These are phyloP conservation scores for Pleodorina starrii DNA, from an alignment of 139 green algal genomes.

Conservation along the genomic window DNA sequence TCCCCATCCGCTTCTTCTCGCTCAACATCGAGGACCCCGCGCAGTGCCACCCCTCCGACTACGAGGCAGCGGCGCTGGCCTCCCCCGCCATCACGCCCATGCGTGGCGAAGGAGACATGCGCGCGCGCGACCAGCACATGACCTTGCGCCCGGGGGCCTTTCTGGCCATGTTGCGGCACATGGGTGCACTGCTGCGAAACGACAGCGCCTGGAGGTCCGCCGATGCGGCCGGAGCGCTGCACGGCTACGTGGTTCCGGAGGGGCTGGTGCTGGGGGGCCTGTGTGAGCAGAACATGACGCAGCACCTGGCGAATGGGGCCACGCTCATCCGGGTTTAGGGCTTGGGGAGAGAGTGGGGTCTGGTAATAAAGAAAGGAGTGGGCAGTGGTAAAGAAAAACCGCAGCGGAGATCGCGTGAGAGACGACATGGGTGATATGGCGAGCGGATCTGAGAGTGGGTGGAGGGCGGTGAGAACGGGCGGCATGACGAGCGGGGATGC, in stretches of 20 bases:
- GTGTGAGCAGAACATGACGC: slow-evolving; percentile 3
- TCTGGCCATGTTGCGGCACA: slow-evolving; percentile 8
- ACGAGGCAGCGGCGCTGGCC: not conserved
- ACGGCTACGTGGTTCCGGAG: slow-evolving; percentile 15
- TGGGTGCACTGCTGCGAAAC: slow-evolving; percentile 12
- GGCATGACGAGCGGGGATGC: too few relatives aligned
- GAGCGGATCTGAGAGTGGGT: too few relatives aligned
- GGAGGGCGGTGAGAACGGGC: too few relatives aligned
- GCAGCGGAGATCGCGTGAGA: too few relatives aligned
- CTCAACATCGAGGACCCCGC: slow-evolving; percentile 32
- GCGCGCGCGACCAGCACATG: slow-evolving; percentile 31
- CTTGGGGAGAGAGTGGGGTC: too few relatives aligned
- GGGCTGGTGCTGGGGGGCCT: slow-evolving; percentile 2
- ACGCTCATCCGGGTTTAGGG: not conserved
- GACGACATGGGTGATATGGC: too few relatives aligned
- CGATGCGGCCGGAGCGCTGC: too few relatives aligned
- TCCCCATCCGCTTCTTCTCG: slow-evolving; percentile 5
- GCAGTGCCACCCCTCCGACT: slow-evolving; percentile 32
- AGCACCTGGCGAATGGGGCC: not conserved
- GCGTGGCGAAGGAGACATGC: not conserved
- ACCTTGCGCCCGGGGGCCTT: not conserved
- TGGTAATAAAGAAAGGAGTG: too few relatives aligned
- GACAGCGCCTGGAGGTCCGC: not conserved
- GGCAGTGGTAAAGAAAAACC: too few relatives aligned
- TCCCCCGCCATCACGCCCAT: not conserved